Evolutionary conservation across 371 early-diverging fungal genomes (phyloP).

Genomic region (Syncephalis fuscata): DNA sequence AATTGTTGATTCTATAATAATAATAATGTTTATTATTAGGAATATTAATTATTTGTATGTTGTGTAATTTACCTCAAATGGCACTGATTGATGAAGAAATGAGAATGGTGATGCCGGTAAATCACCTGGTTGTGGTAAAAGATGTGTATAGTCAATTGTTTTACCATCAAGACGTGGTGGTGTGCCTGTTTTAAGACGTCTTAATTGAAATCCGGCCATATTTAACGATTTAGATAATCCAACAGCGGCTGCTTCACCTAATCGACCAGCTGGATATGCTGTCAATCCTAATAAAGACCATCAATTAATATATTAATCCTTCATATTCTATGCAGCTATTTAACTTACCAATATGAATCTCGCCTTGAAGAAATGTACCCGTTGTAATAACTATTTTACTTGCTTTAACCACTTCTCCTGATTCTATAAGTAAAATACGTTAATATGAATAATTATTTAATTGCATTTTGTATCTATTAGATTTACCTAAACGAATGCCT

Average conservation of each 20-base stretch:
- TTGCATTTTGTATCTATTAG: too few species aligned
- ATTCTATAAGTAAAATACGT: constrained; percentile 15
- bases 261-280: constrained; percentile 62
- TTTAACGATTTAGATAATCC: constrained; percentile 57
- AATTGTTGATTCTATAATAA: constrained; percentile 34
- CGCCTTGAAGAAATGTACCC: constrained; percentile 73
- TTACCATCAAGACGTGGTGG: constrained; percentile 61
- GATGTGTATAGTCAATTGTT: constrained; percentile 50
- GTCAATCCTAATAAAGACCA: constrained; percentile 26
- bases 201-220: constrained; percentile 55
- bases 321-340: neutral
- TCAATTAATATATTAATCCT: neutral
- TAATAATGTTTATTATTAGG: neutral
- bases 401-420: constrained; percentile 46
- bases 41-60: neutral
- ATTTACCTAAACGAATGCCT: constrained; percentile 19
- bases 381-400: constrained; percentile 66
- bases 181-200: constrained; percentile 71
- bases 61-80: constrained; percentile 22
- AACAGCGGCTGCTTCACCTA: constrained; percentile 55
- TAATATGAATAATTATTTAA: neutral
- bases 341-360: constrained; percentile 51
- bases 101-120: constrained; percentile 63
- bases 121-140: constrained; percentile 54
- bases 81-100: constrained; percentile 44